Conservation (phyloP, 2,329 filamentous ascomycete species). For the Penicillium corylophilum region DNA sequence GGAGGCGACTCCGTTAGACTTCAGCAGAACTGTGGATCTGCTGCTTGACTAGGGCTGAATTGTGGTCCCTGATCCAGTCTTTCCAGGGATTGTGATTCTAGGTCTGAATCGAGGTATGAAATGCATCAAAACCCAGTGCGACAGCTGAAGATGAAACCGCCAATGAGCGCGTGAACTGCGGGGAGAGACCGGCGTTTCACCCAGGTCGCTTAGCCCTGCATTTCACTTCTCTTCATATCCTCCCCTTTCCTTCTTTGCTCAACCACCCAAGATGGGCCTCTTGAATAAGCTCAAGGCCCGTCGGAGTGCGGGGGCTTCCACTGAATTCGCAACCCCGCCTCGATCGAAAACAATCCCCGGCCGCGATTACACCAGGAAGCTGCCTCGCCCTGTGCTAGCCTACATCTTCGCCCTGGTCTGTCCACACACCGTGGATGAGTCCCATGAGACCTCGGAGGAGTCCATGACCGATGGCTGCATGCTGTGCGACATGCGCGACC, state of each 20-base stretch:
- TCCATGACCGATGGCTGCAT: constrained; percentile 79
- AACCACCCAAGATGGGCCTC: constrained; percentile 29
- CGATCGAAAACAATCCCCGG: constrained; percentile 19
- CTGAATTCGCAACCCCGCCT: constrained; percentile 19
- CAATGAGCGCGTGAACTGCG: neutral
- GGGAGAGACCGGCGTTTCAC: constrained; percentile 7
- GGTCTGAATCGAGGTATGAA: no score
- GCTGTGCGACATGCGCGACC: constrained; percentile 88
- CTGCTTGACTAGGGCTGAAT: no score
- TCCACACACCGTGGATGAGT: constrained; percentile 74
- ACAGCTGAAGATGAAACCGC: neutral
- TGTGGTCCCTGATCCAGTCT: neutral
- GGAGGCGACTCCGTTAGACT: neutral
- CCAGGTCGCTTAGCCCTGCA: constrained; percentile 1
- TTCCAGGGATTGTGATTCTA: neutral
- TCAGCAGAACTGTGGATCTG: no score
- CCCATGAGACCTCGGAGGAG: constrained; percentile 79
- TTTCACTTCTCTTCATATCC: constrained; percentile 1
- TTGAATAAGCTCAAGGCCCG: constrained; percentile 31
- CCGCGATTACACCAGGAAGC: constrained; percentile 46
- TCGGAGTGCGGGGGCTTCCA: constrained; percentile 28
- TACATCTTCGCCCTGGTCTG: constrained; percentile 81
- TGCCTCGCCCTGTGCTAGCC: constrained; percentile 69
- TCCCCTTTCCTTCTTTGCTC: neutral
- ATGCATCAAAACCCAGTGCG: no score